Percentiles rank a stretch among this genome's conserved stretches.
Evolutionary conservation across 768 basidiomycete genomes (phyloP).

Genomic region (Porphyrellus cyaneotinctus): DNA sequence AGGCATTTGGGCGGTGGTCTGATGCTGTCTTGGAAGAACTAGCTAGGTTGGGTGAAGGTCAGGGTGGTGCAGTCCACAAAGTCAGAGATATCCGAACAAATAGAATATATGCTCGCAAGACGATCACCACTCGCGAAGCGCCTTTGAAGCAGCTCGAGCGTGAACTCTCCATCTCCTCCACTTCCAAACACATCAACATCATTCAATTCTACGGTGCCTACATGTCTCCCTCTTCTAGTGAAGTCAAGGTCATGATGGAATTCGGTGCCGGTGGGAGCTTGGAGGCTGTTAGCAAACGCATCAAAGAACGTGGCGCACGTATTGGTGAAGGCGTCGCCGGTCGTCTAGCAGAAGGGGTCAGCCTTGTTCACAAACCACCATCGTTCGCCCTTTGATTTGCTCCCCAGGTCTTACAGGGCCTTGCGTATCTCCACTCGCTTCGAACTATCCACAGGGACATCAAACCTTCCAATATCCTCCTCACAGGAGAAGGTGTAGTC

Average conservation of each 20-base stretch:
- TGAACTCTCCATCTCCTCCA: conserved; percentile 86
- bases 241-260: conserved; percentile 96
- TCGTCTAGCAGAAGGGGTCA: conserved; percentile 87
- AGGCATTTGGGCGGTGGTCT: conserved; percentile 43
- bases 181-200: conserved; percentile 82
- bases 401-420: conserved; percentile 77
- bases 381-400: conserved; percentile 6
- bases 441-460: conserved; percentile 96
- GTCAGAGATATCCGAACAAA: conserved; percentile 80
- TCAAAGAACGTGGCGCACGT: conserved; percentile 71
- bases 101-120: conserved; percentile 88
- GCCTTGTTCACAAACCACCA: conserved; percentile 25
- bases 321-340: conserved; percentile 89
- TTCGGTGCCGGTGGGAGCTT: conserved; percentile 83
- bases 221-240: conserved; percentile 79
- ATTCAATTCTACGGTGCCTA: conserved; percentile 91
- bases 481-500: conserved; percentile 84
- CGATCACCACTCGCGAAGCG: conserved; percentile 86
- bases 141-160: conserved; percentile 90
- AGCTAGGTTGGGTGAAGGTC: conserved; percentile 84
- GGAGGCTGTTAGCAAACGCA: conserved; percentile 82
- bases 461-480: conserved; percentile 89
- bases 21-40: conserved; percentile 76
- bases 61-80: conserved; percentile 94
- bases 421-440: conserved; percentile 86